Evolutionary conservation across 179 eudicot species (phyloP).

Genomic region (Vitellaria paradoxa): DNA sequence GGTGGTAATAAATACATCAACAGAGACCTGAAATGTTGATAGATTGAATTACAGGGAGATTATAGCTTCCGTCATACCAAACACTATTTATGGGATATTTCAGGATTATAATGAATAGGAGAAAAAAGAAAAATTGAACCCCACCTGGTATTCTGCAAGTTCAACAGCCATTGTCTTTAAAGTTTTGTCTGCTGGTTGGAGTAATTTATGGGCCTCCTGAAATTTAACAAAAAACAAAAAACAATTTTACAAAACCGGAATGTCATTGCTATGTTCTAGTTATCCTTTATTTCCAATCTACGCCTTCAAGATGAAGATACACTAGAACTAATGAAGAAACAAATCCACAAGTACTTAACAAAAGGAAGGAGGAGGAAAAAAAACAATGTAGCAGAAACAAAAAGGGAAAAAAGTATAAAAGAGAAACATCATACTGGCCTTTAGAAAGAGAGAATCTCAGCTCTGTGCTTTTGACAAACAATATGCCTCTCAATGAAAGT

Average conservation of each 20-base stretch:
- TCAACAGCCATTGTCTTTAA: slow-evolving; percentile 84
- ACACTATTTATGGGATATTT: not conserved
- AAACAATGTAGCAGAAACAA: not conserved
- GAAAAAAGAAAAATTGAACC: slow-evolving; percentile 6
- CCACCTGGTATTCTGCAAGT: slow-evolving; percentile 92
- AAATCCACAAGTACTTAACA: not conserved
- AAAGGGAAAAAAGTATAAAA: not conserved
- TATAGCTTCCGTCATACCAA: not conserved
- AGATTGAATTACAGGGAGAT: not conserved
- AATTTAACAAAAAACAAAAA: slow-evolving; percentile 12
- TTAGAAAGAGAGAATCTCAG: not conserved
- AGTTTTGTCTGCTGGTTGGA: slow-evolving; percentile 84
- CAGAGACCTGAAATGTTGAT: slow-evolving; percentile 63
- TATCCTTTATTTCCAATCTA: no score
- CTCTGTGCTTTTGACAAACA: not conserved
- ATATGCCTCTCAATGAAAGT: not conserved
- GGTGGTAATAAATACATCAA: slow-evolving; percentile 79
- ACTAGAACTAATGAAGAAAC: slow-evolving; percentile 4
- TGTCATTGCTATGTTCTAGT: no score
- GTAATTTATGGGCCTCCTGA: slow-evolving; percentile 85
- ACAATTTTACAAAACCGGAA: slow-evolving; percentile 3
- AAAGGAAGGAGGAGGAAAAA: not conserved
- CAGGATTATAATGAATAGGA: not conserved
- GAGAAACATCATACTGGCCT: not conserved
- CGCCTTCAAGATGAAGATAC: slow-evolving; percentile 1